Base-by-base conservation (phyloP, 257 asterid genomes). In the Solanum acaule region DNA sequence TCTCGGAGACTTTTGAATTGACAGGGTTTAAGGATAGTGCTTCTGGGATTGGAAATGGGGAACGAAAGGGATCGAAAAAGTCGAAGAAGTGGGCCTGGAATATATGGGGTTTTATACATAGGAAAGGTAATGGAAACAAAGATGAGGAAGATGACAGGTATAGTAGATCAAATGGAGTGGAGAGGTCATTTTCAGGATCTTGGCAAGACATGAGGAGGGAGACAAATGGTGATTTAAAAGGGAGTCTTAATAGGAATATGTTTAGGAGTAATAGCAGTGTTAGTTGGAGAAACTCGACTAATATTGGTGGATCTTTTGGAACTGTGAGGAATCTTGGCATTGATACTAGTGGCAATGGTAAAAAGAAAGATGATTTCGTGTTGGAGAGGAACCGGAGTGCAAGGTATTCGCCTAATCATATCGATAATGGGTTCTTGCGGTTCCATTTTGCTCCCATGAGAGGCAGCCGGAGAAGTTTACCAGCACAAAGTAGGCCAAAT, bases 71-170 rank as follows among this genome's bases (percentile, higher is more conserved):
- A 73, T 15, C 90, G 10, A 95, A 95, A 63, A 95, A 94, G 90
- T 90, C 95, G 0, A 93, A 89, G 92, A 90, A 92, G 82, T 95
- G 98, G 98, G 91, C 93, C 67, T 95, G 96, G 98, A 95, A 89
- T 70, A 83, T 94, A 29, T 95, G 91, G 95, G 97, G 94, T n/a
- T 91, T 94, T 35, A 91, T 95, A 73, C 95, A 93, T 23, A 90
- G 94, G 85, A 91, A 94, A 84, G 88, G 87, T 56, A 92, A 94
- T 46, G 95, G 92, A 52, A 92, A 84, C 84, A 93, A 91, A 85
- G 94, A 94, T 10, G 96, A 93, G 12, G 95, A 94, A 31, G 98
- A 94, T 15, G 95, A 92, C 87, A 91, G 94, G 87, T 90, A 88
- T n/a, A 94, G 94, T 77, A 89, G 96, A 86, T 90, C 90, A 25